Base-by-base conservation (phyloP, 1,139 yeast genomes). In the Saccharomycopsis crataegensis region DNA sequence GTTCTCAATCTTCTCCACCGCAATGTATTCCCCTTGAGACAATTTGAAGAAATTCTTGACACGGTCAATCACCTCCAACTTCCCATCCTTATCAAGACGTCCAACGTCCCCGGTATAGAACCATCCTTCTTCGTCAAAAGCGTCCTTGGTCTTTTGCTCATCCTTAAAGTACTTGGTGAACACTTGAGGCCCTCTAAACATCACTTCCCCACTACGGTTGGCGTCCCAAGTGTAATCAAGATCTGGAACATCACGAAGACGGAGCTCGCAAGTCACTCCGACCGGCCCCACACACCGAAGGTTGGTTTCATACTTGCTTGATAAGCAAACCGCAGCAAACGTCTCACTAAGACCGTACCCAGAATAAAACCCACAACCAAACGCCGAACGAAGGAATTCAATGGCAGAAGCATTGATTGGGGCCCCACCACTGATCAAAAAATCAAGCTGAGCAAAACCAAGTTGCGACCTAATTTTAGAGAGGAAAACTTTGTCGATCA, bases 51-150 rank as follows among this genome's bases (percentile, higher is more conserved):
- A 77, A 62, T 78, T 78, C 66, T 78, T 78, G 38, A 78, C 81
- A 59, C 83, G 65, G 60, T 78, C 83, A 57, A 78, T 69, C 50
- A 78, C 75, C 52, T 61, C 70, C 12, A 78, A 64, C 59, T 75
- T 67, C 42, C 76, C 77, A 16, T 67, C 68, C 1, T 60, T 60
- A 12, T 65, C 68, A 45, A 78, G 62, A 50, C 70, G 67, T 3
- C 79, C 82, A 60, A 78, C 74, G 62, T 78, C 83, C 56, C 85
- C 85, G 36, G 85, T 80, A 46, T 69, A 64, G 64, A 79, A 80
- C 83, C 82, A 80, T 1, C 83, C 83, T 17, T 80, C 81, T 14
- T 64, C 59, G 57, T 75, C 78, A 51, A 75, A 61, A 6, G 76
- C 63, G 42, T 65, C 62, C 31, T 54, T 59, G 7, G 76, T 72